A percentile compares a stretch with the other conserved stretches of the same genome.
phyloP scores from a whole-genome alignment of 495 filamentous ascomycete species.

The Tuber melanosporum region DNA sequence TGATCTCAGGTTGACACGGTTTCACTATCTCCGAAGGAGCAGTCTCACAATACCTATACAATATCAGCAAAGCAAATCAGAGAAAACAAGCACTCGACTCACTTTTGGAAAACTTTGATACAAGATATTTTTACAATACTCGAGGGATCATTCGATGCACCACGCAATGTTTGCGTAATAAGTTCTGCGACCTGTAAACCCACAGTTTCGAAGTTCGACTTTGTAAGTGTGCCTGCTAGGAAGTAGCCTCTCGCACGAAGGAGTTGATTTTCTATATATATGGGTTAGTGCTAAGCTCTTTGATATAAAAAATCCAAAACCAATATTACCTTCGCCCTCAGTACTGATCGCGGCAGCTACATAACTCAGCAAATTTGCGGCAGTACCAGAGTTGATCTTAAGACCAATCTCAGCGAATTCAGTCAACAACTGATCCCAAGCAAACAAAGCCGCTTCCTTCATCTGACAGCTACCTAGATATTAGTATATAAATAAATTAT shows the following conservation, averaged over 20 bases:
- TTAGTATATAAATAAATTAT: conserved; percentile 8
- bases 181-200: conserved; percentile 55
- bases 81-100: conserved; percentile 47
- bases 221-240: conserved; percentile 66
- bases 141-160: conserved; percentile 64
- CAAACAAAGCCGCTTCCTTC: conserved; percentile 72
- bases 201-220: conserved; percentile 51
- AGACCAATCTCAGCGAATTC: conserved; percentile 73
- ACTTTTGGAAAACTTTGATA: conserved; percentile 80
- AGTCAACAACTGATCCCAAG: conserved; percentile 70
- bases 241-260: conserved; percentile 79
- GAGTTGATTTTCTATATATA: conserved; percentile 52
- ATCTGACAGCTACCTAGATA: conserved; percentile 30
- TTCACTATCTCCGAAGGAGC: conserved; percentile 47
- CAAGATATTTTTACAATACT: conserved; percentile 88
- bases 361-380: conserved; percentile 65
- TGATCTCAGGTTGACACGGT: conserved; percentile 64
- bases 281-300: not conserved
- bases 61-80: conserved; percentile 43
- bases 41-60: conserved; percentile 37
- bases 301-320: not conserved
- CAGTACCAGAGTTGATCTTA: conserved; percentile 57
- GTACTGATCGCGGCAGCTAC: conserved; percentile 65
- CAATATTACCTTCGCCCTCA: conserved; percentile 50
- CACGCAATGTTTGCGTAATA: conserved; percentile 67